A percentile compares a stretch with the other conserved stretches of the same genome.
These are phyloP conservation scores for Hysterangium stoloniferum DNA, from an alignment of 768 basidiomycete genomes.

Conservation along the genomic window DNA sequence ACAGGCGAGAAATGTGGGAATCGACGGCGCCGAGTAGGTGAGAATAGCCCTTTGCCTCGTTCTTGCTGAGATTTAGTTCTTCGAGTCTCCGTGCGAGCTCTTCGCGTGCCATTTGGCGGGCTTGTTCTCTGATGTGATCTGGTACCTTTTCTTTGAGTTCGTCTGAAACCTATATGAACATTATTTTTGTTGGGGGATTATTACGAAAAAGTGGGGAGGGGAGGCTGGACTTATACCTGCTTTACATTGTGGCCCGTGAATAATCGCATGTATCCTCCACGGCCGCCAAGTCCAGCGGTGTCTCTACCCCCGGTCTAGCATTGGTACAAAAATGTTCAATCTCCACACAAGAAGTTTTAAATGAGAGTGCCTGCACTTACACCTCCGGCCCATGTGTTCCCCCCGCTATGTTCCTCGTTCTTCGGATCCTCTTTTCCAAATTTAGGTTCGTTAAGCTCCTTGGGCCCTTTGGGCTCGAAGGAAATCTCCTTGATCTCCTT, in stretches of 20 bases:
- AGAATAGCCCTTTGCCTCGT: conserved; percentile 52
- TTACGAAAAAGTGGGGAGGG: not conserved
- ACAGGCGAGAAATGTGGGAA: conserved; percentile 50
- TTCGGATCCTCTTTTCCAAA: conserved; percentile 52
- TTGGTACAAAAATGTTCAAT: not conserved
- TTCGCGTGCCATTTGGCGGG: conserved; percentile 57
- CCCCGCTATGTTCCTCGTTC: conserved; percentile 49
- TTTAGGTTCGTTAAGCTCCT: conserved; percentile 45
- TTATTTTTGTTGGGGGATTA: not conserved
- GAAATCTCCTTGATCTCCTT: conserved; percentile 48
- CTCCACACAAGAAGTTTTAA: not conserved
- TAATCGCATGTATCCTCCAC: conserved; percentile 59
- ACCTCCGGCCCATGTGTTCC: conserved; percentile 60
- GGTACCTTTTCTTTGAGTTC: conserved; percentile 50
- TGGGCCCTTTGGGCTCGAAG: conserved; percentile 46
- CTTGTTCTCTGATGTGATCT: conserved; percentile 52
- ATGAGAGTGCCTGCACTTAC: conserved; percentile 25
- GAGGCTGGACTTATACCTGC: conserved; percentile 31
- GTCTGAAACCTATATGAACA: conserved; percentile 35
- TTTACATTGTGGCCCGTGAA: conserved; percentile 59
- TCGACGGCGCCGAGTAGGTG: conserved; percentile 45
- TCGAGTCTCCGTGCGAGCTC: conserved; percentile 54
- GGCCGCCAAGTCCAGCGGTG: conserved; percentile 58
- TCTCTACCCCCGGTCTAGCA: conserved; percentile 54
- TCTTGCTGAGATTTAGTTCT: conserved; percentile 50